Evolutionary conservation across 768 basidiomycete genomes (phyloP).

Genomic region (Lactarius quietus): DNA sequence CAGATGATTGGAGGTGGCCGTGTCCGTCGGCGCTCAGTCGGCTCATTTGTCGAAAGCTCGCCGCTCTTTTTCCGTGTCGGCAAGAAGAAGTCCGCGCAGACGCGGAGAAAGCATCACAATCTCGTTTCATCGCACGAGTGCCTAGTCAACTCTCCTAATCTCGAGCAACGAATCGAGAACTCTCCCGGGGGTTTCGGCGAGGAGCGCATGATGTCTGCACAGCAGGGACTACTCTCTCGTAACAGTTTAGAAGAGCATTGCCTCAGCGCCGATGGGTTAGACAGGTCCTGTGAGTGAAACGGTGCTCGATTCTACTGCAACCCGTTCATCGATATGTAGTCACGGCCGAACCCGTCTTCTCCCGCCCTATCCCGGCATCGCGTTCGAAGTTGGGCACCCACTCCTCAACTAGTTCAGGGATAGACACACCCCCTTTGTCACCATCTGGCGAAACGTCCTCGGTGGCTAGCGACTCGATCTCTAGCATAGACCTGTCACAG

Average conservation of each 20-base stretch:
- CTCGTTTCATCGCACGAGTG: constrained; percentile 29
- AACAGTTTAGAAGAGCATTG: constrained; percentile 66
- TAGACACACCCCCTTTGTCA: constrained; percentile 68
- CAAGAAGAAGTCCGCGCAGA: constrained; percentile 48
- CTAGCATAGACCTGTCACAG: constrained; percentile 61
- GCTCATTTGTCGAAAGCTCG: constrained; percentile 62
- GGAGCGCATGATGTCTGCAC: constrained; percentile 64
- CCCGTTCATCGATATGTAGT: constrained; percentile 28
- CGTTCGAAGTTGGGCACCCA: constrained; percentile 68
- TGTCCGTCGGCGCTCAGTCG: constrained; percentile 64
- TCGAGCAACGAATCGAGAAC: constrained; percentile 52
- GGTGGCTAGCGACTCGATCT: constrained; percentile 67
- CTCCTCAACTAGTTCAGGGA: constrained; percentile 58
- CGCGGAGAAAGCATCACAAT: constrained; percentile 17
- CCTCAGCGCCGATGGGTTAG: constrained; percentile 65
- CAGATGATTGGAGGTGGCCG: constrained; percentile 81
- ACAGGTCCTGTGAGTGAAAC: constrained; percentile 45
- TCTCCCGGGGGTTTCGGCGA: constrained; percentile 61
- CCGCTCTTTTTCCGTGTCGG: constrained; percentile 59
- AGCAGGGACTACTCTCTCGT: constrained; percentile 56
- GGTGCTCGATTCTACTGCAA: constrained; percentile 28
- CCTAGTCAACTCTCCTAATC: constrained; percentile 41
- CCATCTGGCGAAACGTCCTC: constrained; percentile 59
- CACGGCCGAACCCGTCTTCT: constrained; percentile 53
- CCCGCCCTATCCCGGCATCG: constrained; percentile 47